Evolutionary conservation across 2,329 filamentous ascomycete genomes (phyloP).

Genomic region (Phaeosphaeriaceae sp.): DNA sequence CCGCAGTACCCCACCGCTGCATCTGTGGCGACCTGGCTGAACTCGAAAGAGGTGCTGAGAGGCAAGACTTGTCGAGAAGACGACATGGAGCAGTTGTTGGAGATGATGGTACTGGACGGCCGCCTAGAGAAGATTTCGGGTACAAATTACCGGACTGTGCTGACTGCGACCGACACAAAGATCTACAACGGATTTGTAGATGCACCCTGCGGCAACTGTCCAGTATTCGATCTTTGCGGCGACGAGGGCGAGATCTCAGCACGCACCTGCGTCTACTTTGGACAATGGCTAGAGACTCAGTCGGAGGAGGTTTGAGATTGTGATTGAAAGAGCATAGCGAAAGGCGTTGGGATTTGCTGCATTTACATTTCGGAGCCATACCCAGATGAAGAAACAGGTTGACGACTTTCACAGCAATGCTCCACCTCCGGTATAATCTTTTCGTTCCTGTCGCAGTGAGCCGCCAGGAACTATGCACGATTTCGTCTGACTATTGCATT

Average conservation of each 20-base stretch:
- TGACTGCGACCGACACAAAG: slow-evolving; percentile 51
- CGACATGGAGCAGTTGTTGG: slow-evolving; percentile 84
- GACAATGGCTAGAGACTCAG: slow-evolving; percentile 71
- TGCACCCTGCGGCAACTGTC: slow-evolving; percentile 88
- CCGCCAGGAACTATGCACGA: no score
- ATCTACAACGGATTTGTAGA: slow-evolving; percentile 81
- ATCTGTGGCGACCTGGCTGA: slow-evolving; percentile 78
- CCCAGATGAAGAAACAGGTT: neutral
- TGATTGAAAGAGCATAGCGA: slow-evolving; percentile 28
- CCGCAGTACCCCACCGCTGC: slow-evolving; percentile 80
- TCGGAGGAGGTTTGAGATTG: slow-evolving; percentile 31
- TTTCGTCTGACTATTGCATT: no score
- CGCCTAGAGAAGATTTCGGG: slow-evolving; percentile 71
- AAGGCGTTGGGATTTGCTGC: slow-evolving; percentile 27
- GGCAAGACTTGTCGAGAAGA: slow-evolving; percentile 69
- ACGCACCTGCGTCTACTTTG: slow-evolving; percentile 89
- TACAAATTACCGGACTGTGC: slow-evolving; percentile 57
- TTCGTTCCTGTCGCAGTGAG: no score
- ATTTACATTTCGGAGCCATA: slow-evolving; percentile 9
- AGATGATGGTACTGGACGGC: slow-evolving; percentile 88
- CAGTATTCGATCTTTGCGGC: slow-evolving; percentile 90
- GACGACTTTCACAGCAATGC: neutral
- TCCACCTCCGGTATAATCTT: neutral
- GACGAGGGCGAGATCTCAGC: slow-evolving; percentile 91
- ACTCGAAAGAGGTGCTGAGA: slow-evolving; percentile 71